phyloP scores from a whole-genome alignment of 805 yeast genomes.

The Lipomyces yamanashiensis region DNA sequence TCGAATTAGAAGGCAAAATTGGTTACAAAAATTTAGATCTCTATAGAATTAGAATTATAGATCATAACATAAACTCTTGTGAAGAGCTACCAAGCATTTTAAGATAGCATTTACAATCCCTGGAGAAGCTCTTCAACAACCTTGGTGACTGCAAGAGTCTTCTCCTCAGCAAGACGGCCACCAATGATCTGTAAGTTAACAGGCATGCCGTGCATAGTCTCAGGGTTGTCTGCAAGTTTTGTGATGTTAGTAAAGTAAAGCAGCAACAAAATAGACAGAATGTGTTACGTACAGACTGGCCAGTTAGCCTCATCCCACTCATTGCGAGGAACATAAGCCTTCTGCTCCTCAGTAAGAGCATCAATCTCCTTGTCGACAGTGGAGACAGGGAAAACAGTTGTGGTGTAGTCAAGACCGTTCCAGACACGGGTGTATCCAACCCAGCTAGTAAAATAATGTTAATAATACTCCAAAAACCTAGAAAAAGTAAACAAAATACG shows the following conservation, averaged over 20 bases:
- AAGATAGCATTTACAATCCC: slow-evolving; percentile 7
- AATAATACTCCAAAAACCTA: background rate
- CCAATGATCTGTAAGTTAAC: slow-evolving; percentile 38
- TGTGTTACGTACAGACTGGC: slow-evolving; percentile 32
- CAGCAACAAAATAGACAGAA: background rate
- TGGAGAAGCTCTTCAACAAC: slow-evolving; percentile 39
- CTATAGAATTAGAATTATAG: background rate
- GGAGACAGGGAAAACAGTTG: slow-evolving; percentile 39
- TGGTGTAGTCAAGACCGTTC: slow-evolving; percentile 41
- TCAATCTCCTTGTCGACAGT: slow-evolving; percentile 37
- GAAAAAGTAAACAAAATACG: slow-evolving; percentile 32
- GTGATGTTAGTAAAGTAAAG: background rate
- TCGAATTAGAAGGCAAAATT: background rate
- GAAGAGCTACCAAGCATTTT: background rate
- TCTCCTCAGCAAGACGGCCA: slow-evolving; percentile 38
- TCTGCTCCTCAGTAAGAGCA: slow-evolving; percentile 26
- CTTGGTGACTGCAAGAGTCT: slow-evolving; percentile 35
- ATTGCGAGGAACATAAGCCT: slow-evolving; percentile 36
- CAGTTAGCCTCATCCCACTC: slow-evolving; percentile 36
- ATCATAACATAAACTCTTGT: background rate
- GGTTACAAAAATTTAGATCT: background rate
- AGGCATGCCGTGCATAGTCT: slow-evolving; percentile 38
- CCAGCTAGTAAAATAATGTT: slow-evolving; percentile 18
- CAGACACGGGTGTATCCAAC: slow-evolving; percentile 40
- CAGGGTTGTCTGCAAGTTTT: slow-evolving; percentile 31